These are phyloP conservation scores for Warburgia ugandensis DNA, from an alignment of 164 flowering plant genomes.

Conservation along the genomic window DNA sequence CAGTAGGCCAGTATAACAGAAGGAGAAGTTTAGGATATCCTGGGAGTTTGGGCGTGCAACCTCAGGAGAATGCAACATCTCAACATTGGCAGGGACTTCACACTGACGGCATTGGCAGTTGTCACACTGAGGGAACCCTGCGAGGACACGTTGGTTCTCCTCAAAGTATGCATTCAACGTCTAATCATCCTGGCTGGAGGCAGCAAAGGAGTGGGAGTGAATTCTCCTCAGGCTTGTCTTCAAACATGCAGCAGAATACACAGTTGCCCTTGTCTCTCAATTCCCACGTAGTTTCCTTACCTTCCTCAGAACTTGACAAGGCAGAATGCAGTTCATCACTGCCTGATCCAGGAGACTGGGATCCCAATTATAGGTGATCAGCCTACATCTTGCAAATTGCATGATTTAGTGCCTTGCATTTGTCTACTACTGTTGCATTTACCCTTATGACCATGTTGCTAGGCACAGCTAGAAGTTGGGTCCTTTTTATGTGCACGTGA, in stretches of 20 bases:
- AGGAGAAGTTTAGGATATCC: conserved; percentile 66
- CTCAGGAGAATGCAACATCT: conserved; percentile 49
- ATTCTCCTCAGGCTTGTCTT: conserved; percentile 21
- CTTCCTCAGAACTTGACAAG: conserved; percentile 41
- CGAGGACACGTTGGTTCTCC: conserved; percentile 40
- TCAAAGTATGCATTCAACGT: conserved; percentile 35
- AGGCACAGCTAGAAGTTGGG: too few species aligned
- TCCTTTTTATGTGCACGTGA: too few species aligned
- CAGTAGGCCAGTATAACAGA: conserved; percentile 54
- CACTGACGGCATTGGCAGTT: conserved; percentile 26
- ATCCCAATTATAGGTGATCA: conserved; percentile 86
- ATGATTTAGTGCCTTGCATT: too few species aligned
- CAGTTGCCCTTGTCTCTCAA: conserved; percentile 23
- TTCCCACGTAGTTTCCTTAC: conserved; percentile 19
- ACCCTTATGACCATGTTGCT: too few species aligned
- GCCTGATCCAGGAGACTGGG: conserved; percentile 99
- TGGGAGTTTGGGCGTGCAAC: conserved; percentile 36
- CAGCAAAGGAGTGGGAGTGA: conserved; percentile 42
- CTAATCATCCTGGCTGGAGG: conserved; percentile 37
- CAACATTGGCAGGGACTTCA: conserved; percentile 50
- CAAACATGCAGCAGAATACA: conserved; percentile 19
- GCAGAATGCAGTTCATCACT: conserved; percentile 41
- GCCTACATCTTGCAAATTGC: background rate
- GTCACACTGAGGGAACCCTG: conserved; percentile 51
- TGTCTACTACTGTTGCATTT: too few species aligned